phyloP scores from a whole-genome alignment of 257 asterid species.

The Solanum clarkiae region DNA sequence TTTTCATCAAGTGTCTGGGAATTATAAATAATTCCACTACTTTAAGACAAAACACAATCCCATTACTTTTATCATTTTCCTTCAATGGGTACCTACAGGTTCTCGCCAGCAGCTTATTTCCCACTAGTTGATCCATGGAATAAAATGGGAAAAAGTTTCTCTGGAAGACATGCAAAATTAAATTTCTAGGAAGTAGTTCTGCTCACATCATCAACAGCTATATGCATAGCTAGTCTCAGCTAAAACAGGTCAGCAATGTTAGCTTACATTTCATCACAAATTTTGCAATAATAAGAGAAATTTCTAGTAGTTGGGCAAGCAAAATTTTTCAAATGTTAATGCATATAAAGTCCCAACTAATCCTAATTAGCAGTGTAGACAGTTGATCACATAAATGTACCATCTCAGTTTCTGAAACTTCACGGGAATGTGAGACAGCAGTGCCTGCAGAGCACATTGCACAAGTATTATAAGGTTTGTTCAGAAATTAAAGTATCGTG shows the following conservation, averaged over 20 bases:
- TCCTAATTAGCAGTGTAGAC: background rate
- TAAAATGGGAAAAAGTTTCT: background rate
- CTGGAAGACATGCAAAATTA: background rate
- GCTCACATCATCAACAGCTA: background rate
- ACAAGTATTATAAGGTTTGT: background rate
- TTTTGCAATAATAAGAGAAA: background rate
- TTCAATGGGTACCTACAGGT: background rate
- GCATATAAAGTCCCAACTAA: background rate
- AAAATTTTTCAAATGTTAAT: background rate
- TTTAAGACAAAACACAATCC: background rate
- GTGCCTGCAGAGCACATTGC: conserved; percentile 49
- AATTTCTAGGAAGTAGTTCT: background rate
- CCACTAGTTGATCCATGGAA: background rate
- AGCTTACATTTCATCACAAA: background rate
- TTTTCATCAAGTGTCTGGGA: background rate
- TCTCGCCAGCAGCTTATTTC: background rate
- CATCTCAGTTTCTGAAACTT: conserved; percentile 82
- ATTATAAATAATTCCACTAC: background rate
- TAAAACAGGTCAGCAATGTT: background rate
- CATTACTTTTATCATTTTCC: background rate
- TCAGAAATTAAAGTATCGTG: background rate
- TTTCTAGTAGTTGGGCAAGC: background rate
- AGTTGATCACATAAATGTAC: conserved; percentile 22
- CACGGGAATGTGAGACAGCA: conserved; percentile 59
- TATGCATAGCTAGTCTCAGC: background rate